Evolutionary conservation across 495 filamentous ascomycete species (phyloP).

Genomic region (Podospora sp.): DNA sequence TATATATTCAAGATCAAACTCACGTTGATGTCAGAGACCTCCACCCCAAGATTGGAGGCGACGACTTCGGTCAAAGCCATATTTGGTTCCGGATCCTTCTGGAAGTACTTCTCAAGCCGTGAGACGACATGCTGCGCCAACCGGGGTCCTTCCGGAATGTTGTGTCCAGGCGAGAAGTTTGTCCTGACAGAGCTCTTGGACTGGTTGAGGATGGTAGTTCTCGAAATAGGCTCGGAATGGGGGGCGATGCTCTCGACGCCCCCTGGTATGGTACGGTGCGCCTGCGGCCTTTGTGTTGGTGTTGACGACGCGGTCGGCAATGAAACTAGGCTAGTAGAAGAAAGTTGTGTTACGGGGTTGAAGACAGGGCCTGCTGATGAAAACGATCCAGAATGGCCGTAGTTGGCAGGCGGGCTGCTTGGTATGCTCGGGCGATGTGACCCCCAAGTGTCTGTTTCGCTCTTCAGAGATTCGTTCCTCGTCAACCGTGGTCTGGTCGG

Average conservation of each 20-base stretch:
- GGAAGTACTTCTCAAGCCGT: constrained; percentile 50
- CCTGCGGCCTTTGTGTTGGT: constrained; percentile 20
- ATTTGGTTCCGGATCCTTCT: constrained; percentile 41
- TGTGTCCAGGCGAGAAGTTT: constrained; percentile 25
- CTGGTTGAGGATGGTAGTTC: constrained; percentile 38
- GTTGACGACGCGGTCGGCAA: constrained; percentile 20
- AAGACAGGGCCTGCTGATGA: not conserved
- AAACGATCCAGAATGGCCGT: not conserved
- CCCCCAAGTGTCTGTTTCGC: constrained; percentile 13
- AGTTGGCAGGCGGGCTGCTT: not conserved
- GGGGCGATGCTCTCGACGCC: constrained; percentile 6
- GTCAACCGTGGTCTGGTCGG: constrained; percentile 4
- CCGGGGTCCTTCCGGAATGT: constrained; percentile 34
- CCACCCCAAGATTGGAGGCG: constrained; percentile 46
- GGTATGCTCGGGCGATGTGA: not conserved
- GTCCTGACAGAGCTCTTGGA: constrained; percentile 35
- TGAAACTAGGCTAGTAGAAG: constrained; percentile 6
- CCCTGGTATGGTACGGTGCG: constrained; percentile 13
- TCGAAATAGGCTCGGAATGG: constrained; percentile 26
- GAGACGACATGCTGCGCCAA: constrained; percentile 42
- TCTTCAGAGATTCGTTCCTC: constrained; percentile 15
- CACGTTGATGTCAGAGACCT: constrained; percentile 39
- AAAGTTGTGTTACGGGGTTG: constrained; percentile 5
- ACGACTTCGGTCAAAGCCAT: constrained; percentile 42
- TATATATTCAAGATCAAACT: not conserved